phyloP scores from a whole-genome alignment of 129 eudicot species.

The Flaveria brownii region DNA sequence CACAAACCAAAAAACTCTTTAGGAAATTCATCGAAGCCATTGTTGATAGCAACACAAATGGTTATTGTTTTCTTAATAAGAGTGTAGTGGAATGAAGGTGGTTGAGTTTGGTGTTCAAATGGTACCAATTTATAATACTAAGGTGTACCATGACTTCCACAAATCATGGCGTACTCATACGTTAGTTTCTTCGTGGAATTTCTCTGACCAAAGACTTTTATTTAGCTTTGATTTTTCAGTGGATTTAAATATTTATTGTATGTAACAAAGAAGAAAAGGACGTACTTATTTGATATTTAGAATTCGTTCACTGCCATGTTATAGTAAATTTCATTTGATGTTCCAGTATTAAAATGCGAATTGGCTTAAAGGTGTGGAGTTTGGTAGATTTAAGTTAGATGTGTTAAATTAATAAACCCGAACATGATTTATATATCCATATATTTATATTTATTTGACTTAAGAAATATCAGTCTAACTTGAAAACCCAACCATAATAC shows the following conservation, averaged over 20 bases:
- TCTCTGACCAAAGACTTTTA: conserved; percentile 26
- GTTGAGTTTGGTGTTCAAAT: conserved; percentile 21
- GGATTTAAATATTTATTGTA: background rate
- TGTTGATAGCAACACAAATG: background rate
- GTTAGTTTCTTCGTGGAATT: conserved; percentile 23
- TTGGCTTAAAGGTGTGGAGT: background rate
- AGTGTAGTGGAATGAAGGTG: conserved; percentile 15
- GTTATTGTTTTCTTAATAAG: background rate
- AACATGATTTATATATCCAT: too few relatives aligned
- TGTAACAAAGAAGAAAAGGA: background rate
- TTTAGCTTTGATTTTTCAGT: conserved; percentile 1
- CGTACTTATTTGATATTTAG: background rate
- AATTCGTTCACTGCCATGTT: background rate
- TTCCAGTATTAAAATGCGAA: background rate
- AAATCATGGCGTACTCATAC: conserved; percentile 30
- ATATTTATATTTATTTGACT: too few relatives aligned
- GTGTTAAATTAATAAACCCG: too few relatives aligned
- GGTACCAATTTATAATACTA: conserved; percentile 26
- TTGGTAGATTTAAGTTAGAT: too few relatives aligned
- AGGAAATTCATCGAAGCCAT: conserved; percentile 42
- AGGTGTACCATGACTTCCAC: conserved; percentile 31
- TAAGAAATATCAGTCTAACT: too few relatives aligned
- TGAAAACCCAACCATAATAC: too few relatives aligned
- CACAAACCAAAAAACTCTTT: conserved; percentile 24
- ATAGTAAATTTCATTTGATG: background rate